Evolutionary conservation across 2,329 filamentous ascomycete species (phyloP), one percentile per base, ranked within the genome.

Genomic region (Neoascochyta sp.): DNA sequence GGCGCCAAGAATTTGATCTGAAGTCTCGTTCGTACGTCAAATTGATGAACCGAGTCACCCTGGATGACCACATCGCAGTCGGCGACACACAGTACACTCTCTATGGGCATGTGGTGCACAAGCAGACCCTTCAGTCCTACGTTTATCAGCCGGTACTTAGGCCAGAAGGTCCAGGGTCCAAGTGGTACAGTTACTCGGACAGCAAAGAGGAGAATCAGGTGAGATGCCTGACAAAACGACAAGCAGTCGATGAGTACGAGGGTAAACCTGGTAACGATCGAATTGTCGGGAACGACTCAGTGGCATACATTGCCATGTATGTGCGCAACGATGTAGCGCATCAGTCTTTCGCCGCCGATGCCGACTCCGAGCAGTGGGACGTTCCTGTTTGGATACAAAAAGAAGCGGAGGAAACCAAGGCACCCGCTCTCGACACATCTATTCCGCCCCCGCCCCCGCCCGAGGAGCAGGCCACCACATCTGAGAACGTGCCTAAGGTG

Each of bases 151-250:
- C 73, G n/a, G 71, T 79, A 18, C 55, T 81, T 26, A 69, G 77
- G 16, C 78, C 78, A 1, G 66, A 67, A 24, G 76, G 76, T 3
- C 70, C 70, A 5, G 69, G 67, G 7, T 66, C 69, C 7, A 71
- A 68, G 24, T 81, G 78, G 78, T 72, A 80, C 32, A 70, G 68
- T 18, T 80, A 79, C 41, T 69, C 75, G 17, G 73, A 76, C 41
- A 69, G 67, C 24, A 60, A 59, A 32, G 69, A 71, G 16, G 71
- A 73, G 17, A 74, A 75, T 34, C 67, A 69, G 28, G 75, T 81
- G 17, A 69, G 68, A 29, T 74, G 74, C 24, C 55, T 79, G 35
- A 80, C 76, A 0, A 66, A 66, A 20, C 74, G 73, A 41, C 70
- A 74, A 36, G 76, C 75, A 10, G 50, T 76, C 14, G 64, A 68